A percentile compares a stretch with the other conserved stretches of the same genome.
These are phyloP conservation scores for Barnettozyma populi DNA, from an alignment of 805 yeast species.

Conservation along the genomic window DNA sequence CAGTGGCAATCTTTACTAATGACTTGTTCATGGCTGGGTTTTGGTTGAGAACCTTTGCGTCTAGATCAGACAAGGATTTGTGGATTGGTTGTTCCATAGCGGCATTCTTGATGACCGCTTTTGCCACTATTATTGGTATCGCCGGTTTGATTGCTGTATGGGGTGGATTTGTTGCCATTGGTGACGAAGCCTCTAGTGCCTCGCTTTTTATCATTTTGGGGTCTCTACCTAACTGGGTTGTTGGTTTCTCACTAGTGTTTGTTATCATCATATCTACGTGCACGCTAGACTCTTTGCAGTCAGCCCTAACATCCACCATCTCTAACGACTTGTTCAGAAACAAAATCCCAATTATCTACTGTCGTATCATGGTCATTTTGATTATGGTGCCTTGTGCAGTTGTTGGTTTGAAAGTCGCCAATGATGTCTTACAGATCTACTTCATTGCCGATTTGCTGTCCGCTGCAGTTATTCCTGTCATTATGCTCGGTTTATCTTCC, in stretches of 20 bases:
- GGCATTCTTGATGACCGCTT: constrained; percentile 53
- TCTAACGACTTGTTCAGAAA: constrained; percentile 89
- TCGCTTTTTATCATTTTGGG: constrained; percentile 70
- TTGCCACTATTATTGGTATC: constrained; percentile 69
- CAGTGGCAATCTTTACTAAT: constrained; percentile 83
- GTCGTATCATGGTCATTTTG: constrained; percentile 63
- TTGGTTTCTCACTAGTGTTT: constrained; percentile 77
- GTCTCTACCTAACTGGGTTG: constrained; percentile 78
- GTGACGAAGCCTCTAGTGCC: constrained; percentile 47
- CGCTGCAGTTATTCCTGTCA: constrained; percentile 77
- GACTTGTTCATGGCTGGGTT: constrained; percentile 89
- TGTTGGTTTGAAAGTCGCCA: constrained; percentile 76
- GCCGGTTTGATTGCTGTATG: constrained; percentile 89
- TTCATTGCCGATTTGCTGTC: constrained; percentile 88
- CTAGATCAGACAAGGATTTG: constrained; percentile 70
- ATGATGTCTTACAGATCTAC: constrained; percentile 79
- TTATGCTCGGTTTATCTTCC: constrained; percentile 72
- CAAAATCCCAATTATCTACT: constrained; percentile 58
- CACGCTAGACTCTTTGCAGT: constrained; percentile 83
- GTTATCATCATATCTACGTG: constrained; percentile 73
- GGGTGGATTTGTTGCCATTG: constrained; percentile 59
- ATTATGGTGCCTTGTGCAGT: constrained; percentile 85
- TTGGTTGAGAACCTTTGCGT: constrained; percentile 93
- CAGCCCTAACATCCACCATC: constrained; percentile 81
- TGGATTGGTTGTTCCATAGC: constrained; percentile 74